Percentiles rank a stretch among this genome's conserved stretches.
phyloP scores from a whole-genome alignment of 495 filamentous ascomycete genomes.

The Chaetomium tenue region DNA sequence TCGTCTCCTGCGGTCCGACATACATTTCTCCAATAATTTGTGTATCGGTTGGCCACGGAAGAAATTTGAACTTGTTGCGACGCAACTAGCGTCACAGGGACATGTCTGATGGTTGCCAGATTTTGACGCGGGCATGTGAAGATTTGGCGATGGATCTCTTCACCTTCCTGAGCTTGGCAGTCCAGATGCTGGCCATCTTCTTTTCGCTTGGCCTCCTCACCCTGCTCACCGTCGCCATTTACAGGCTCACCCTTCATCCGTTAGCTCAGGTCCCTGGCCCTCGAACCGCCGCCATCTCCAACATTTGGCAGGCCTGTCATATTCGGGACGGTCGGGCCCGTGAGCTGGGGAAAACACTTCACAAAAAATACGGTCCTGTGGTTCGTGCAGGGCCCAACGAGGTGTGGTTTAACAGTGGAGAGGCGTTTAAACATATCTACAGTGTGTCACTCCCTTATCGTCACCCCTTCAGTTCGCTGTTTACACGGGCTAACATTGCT shows the following conservation, averaged over 20 bases:
- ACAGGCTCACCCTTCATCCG: constrained; percentile 38
- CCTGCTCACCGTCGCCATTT: constrained; percentile 1
- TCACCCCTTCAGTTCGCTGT: background rate
- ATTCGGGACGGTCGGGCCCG: constrained; percentile 35
- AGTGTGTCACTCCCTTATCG: constrained; percentile 19
- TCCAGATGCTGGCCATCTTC: background rate
- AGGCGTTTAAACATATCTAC: constrained; percentile 47
- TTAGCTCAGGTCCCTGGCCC: constrained; percentile 39
- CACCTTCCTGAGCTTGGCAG: background rate
- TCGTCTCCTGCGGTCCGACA: too few species aligned
- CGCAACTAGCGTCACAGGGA: too few species aligned
- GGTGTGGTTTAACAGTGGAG: constrained; percentile 50
- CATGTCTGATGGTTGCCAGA: too few species aligned
- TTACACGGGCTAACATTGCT: background rate
- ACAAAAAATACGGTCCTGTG: constrained; percentile 51
- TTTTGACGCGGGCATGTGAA: too few species aligned
- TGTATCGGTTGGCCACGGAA: too few species aligned
- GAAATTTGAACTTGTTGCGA: too few species aligned
- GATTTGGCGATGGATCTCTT: background rate
- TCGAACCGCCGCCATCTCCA: constrained; percentile 39
- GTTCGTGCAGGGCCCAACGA: constrained; percentile 59
- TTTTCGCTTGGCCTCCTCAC: background rate
- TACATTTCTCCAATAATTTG: too few species aligned
- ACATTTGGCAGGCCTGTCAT: constrained; percentile 39
- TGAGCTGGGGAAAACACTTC: constrained; percentile 40